Percentiles rank a stretch among this genome's conserved stretches.
Evolutionary conservation across 805 yeast species (phyloP).

Genomic region (Teunomyces pallodes): DNA sequence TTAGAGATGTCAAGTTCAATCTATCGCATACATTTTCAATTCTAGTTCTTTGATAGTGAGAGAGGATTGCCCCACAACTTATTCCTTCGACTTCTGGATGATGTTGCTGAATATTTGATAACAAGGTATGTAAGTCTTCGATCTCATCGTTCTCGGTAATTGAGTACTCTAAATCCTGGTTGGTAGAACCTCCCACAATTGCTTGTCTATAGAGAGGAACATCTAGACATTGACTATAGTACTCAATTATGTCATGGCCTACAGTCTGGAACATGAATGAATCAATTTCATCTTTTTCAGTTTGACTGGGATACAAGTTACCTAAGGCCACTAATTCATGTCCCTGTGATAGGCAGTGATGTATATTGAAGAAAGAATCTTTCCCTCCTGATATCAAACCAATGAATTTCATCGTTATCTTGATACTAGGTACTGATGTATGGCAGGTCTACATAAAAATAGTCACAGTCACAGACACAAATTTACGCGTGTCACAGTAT

Average conservation of each 20-base stretch:
- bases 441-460: neutral
- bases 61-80: slow-evolving; percentile 92
- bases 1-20: slow-evolving; percentile 62
- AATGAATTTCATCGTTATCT: slow-evolving; percentile 73
- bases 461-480: slow-evolving; percentile 1
- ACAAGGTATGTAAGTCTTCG: slow-evolving; percentile 67
- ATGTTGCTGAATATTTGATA: slow-evolving; percentile 43
- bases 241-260: slow-evolving; percentile 74
- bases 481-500: slow-evolving; percentile 5
- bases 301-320: slow-evolving; percentile 63
- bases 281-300: slow-evolving; percentile 63
- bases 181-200: slow-evolving; percentile 61
- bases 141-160: slow-evolving; percentile 78
- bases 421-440: neutral
- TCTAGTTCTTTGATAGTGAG: slow-evolving; percentile 91
- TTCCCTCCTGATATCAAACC: slow-evolving; percentile 95
- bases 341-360: slow-evolving; percentile 81
- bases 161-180: slow-evolving; percentile 66
- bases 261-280: slow-evolving; percentile 98
- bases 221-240: slow-evolving; percentile 67
- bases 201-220: slow-evolving; percentile 74
- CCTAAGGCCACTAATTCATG: slow-evolving; percentile 86
- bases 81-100: slow-evolving; percentile 82
- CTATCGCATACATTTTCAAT: slow-evolving; percentile 88
- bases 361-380: slow-evolving; percentile 86